These are phyloP conservation scores for Ocimum tenuiflorum DNA, from an alignment of 257 asterid species.

Conservation along the genomic window DNA sequence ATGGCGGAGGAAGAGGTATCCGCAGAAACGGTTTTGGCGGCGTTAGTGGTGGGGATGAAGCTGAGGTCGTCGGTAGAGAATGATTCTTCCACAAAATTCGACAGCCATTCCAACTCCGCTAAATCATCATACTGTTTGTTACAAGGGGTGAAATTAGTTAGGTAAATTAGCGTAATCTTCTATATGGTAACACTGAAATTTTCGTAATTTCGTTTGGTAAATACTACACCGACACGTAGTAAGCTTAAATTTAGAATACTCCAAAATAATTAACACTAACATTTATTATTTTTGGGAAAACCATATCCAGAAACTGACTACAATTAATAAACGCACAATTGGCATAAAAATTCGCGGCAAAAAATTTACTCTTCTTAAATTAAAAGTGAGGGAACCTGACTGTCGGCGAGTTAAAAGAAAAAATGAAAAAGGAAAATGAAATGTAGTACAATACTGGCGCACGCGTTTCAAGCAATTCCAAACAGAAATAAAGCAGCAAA, in stretches of 20 bases:
- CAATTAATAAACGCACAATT: neutral
- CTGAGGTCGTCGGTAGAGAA: constrained; percentile 77
- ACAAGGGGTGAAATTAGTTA: neutral
- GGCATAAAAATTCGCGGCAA: neutral
- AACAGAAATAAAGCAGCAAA: constrained; percentile 21
- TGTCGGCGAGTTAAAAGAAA: constrained; percentile 24
- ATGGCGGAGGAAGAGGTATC: constrained; percentile 52
- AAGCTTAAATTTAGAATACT: no score
- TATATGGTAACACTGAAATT: neutral
- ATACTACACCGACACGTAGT: neutral
- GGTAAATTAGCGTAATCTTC: neutral
- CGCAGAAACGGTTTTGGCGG: constrained; percentile 22
- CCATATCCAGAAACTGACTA: neutral
- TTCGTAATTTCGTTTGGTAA: neutral
- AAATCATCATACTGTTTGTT: constrained; percentile 79
- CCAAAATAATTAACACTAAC: no score
- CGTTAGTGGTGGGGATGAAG: constrained; percentile 44
- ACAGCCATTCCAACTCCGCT: constrained; percentile 98
- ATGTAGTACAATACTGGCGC: constrained; percentile 18
- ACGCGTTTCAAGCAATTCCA: constrained; percentile 32
- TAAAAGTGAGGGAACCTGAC: neutral
- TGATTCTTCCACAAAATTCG: constrained; percentile 94
- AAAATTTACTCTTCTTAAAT: constrained; percentile 15
- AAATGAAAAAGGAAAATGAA: neutral
- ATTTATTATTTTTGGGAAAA: neutral